These are phyloP conservation scores for Linaria vulgaris DNA, from an alignment of 257 asterid species.

Conservation along the genomic window DNA sequence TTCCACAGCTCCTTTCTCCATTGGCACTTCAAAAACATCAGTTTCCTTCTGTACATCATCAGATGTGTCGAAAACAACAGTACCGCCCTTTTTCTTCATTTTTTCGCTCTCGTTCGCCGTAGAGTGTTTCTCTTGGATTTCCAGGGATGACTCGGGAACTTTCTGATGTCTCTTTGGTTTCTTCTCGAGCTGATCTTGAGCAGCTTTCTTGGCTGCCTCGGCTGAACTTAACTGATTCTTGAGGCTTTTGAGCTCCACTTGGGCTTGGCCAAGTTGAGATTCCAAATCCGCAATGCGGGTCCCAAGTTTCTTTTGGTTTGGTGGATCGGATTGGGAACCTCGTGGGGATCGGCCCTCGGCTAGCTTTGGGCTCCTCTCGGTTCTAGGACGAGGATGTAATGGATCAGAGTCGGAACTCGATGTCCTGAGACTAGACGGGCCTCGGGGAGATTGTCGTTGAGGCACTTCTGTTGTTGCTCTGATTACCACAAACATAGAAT, in stretches of 20 bases:
- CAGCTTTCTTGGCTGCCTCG: conserved; percentile 63
- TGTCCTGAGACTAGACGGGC: conserved; percentile 52
- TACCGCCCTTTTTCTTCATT: conserved; percentile 24
- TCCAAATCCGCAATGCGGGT: conserved; percentile 83
- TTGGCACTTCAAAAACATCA: conserved; percentile 72
- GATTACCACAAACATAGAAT: conserved; percentile 13
- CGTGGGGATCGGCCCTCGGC: conserved; percentile 60
- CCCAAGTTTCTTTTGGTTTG: conserved; percentile 76
- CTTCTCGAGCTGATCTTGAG: conserved; percentile 63
- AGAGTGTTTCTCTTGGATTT: conserved; percentile 34
- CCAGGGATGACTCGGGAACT: conserved; percentile 26
- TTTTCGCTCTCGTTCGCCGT: conserved; percentile 29
- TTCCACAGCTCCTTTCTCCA: conserved; percentile 42
- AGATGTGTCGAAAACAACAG: conserved; percentile 24
- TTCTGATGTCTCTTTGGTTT: conserved; percentile 49
- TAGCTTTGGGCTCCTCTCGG: conserved; percentile 63
- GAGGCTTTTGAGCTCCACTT: conserved; percentile 66
- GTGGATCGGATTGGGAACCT: conserved; percentile 46
- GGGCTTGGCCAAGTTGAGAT: conserved; percentile 91
- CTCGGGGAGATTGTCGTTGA: conserved; percentile 70
- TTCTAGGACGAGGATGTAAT: conserved; percentile 43
- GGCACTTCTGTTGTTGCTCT: conserved; percentile 63
- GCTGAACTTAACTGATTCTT: conserved; percentile 67
- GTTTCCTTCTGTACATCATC: conserved; percentile 57
- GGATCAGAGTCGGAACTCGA: conserved; percentile 74